Evolutionary conservation across 768 basidiomycete genomes (phyloP).

Genomic region (Cystofilobasidium capitatum): DNA sequence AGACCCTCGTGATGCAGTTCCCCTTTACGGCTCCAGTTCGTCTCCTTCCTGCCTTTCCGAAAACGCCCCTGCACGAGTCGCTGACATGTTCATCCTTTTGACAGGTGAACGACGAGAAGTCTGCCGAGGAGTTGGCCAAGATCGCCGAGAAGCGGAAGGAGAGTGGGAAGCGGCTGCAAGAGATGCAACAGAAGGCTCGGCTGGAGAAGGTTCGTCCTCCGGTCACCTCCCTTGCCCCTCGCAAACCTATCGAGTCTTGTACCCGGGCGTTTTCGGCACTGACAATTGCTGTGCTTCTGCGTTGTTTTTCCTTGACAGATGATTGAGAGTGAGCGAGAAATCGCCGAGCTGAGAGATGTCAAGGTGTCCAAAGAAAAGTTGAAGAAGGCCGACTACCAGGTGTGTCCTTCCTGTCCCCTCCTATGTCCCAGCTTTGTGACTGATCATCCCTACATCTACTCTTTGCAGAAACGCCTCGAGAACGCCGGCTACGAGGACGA

Average conservation of each 20-base stretch:
- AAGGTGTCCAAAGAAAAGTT: constrained; percentile 33
- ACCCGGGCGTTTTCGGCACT: no score
- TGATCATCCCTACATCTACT: background rate
- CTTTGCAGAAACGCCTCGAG: constrained; percentile 34
- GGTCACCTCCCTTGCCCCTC: background rate
- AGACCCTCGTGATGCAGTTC: constrained; percentile 74
- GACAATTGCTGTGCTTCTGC: background rate
- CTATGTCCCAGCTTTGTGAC: background rate
- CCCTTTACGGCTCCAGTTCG: constrained; percentile 53
- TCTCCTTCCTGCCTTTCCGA: background rate
- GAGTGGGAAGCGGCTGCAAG: constrained; percentile 78
- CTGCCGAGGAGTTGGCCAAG: constrained; percentile 75
- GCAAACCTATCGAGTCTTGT: no score
- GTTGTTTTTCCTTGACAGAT: background rate
- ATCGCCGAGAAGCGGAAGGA: constrained; percentile 72
- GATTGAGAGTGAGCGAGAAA: constrained; percentile 15
- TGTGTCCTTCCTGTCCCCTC: constrained; percentile 37
- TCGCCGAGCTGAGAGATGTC: constrained; percentile 9
- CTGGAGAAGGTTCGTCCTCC: constrained; percentile 60
- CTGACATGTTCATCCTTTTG: background rate
- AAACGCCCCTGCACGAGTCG: no score
- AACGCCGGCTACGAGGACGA: constrained; percentile 56
- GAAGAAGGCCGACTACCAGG: constrained; percentile 60
- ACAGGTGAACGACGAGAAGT: constrained; percentile 62
- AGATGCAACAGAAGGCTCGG: constrained; percentile 74